phyloP scores from a whole-genome alignment of 2,329 filamentous ascomycete genomes.

The Rutstroemia sp. region DNA sequence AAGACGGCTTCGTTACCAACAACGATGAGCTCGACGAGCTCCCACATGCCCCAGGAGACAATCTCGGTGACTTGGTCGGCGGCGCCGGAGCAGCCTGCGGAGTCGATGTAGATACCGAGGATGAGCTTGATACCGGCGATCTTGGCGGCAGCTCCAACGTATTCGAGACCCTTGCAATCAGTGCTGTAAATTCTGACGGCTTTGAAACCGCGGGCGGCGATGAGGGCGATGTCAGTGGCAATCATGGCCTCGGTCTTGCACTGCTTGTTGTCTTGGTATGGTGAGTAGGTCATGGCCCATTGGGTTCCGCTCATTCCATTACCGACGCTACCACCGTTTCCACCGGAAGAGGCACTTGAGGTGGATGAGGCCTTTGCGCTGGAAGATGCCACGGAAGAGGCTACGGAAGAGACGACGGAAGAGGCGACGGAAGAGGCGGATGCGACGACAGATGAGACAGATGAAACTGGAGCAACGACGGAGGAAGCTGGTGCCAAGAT shows the following conservation, averaged over 20 bases:
- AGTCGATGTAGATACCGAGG: slow-evolving; percentile 78
- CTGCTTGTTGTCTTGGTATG: slow-evolving; percentile 50
- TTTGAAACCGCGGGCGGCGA: slow-evolving; percentile 60
- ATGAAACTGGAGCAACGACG: slow-evolving; percentile 13
- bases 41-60: slow-evolving; percentile 65
- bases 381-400: slow-evolving; percentile 31
- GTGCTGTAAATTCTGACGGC: slow-evolving; percentile 81
- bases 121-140: slow-evolving; percentile 69
- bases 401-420: slow-evolving; percentile 21
- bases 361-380: slow-evolving; percentile 2
- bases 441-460: slow-evolving; percentile 12
- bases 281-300: slow-evolving; percentile 76
- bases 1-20: slow-evolving; percentile 89
- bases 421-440: slow-evolving; percentile 22
- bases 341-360: slow-evolving; percentile 45
- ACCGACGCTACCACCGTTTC: slow-evolving; percentile 14
- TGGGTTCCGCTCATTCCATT: slow-evolving; percentile 26
- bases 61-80: slow-evolving; percentile 63
- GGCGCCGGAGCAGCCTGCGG: slow-evolving; percentile 50
- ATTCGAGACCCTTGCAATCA: slow-evolving; percentile 76
- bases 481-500: slow-evolving; percentile 13
- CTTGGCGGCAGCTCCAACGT: slow-evolving; percentile 63
- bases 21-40: slow-evolving; percentile 69
- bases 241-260: slow-evolving; percentile 62
- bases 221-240: slow-evolving; percentile 49